A percentile compares a stretch with the other conserved stretches of the same genome.
Evolutionary conservation across 495 filamentous ascomycete genomes (phyloP).

Genomic region (Jackrogersella minutella): DNA sequence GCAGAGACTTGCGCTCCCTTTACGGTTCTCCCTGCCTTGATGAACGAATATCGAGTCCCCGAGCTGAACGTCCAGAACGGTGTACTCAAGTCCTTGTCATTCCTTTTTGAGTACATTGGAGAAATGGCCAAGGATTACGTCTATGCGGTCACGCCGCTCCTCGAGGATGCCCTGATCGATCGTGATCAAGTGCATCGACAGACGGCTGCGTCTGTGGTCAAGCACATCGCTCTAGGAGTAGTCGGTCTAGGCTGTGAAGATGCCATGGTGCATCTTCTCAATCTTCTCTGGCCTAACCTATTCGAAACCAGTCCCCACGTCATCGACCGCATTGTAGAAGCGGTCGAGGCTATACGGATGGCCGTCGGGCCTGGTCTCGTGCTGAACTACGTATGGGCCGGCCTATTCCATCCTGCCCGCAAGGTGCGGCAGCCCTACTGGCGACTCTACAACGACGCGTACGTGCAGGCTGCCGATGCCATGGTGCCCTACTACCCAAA

Average conservation of each 20-base stretch:
- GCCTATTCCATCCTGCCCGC: slow-evolving; percentile 93
- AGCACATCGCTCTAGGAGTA: slow-evolving; percentile 95
- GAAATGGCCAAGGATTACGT: slow-evolving; percentile 99
- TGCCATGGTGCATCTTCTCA: slow-evolving; percentile 96
- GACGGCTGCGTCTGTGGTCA: slow-evolving; percentile 94
- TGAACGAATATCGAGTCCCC: slow-evolving; percentile 99
- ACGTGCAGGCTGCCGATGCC: slow-evolving; percentile 89
- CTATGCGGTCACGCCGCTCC: slow-evolving; percentile 95
- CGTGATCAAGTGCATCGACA: slow-evolving; percentile 98
- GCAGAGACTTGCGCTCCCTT: slow-evolving; percentile 99
- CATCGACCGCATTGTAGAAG: slow-evolving; percentile 96
- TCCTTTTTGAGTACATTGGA: slow-evolving; percentile 98
- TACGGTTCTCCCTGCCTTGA: slow-evolving; percentile 96
- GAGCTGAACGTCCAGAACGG: slow-evolving; percentile 99
- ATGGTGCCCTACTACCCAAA: slow-evolving; percentile 96
- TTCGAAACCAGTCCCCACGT: slow-evolving; percentile 99
- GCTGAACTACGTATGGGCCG: slow-evolving; percentile 98
- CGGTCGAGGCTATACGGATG: slow-evolving; percentile 95
- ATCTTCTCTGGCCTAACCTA: slow-evolving; percentile 94
- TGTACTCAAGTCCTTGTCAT: slow-evolving; percentile 94
- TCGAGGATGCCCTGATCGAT: slow-evolving; percentile 97
- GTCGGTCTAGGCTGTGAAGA: slow-evolving; percentile 98
- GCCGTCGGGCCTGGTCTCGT: slow-evolving; percentile 89
- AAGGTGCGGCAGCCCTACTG: slow-evolving; percentile 95
- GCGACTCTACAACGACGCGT: slow-evolving; percentile 96